Evolutionary conservation across 805 yeast species (phyloP), one percentile per base, ranked within the genome.

Genomic region (Candida fluviatilis): DNA sequence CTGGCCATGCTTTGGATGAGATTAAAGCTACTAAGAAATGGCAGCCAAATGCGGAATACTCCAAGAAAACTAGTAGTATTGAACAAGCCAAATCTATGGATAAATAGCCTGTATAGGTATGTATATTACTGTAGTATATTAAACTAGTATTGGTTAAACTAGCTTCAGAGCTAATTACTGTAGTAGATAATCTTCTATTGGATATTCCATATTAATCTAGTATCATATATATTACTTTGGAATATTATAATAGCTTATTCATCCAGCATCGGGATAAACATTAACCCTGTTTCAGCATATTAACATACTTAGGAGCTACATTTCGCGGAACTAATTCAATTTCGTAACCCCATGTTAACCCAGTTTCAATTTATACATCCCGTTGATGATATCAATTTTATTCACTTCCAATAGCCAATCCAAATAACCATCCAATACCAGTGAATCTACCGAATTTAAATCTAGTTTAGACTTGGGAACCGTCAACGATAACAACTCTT

Each of bases 1-100:
- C 99, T 0, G 99, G 98, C 3, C 89, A 80, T 59, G 76, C 93
- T 8, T 78, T 87, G 44, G 99, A 91, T 60, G 98, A 90, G 53
- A 82, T 91, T 31, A 73, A 96, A 51, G 75, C 80, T 53, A 77
- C 82, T 14, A 71, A 88, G 54, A 84, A 80, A 58, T 82, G 85
- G 78, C 75, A 71, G 36, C 84, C 91, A 7, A 76, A 78, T 34
- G 52, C 71, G 13, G 64, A 74, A 14, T 84, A 84, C 52, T 73
- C 69, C 39, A 84, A 82, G 47, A 83, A 84, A 58, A 57, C 82
- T 27, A 34, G 35, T 16, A 24, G 36, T 24, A 27, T 43, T 10
- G 34, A 36, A 13, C 35, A 28, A 29, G 24, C 38, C 11, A 31
- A 26, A 26, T 10, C 29, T 7, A 10, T 8, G 5, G 29, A 26